Base-by-base conservation (phyloP, 2,329 filamentous ascomycete species). In the Fusarium camptoceras region DNA sequence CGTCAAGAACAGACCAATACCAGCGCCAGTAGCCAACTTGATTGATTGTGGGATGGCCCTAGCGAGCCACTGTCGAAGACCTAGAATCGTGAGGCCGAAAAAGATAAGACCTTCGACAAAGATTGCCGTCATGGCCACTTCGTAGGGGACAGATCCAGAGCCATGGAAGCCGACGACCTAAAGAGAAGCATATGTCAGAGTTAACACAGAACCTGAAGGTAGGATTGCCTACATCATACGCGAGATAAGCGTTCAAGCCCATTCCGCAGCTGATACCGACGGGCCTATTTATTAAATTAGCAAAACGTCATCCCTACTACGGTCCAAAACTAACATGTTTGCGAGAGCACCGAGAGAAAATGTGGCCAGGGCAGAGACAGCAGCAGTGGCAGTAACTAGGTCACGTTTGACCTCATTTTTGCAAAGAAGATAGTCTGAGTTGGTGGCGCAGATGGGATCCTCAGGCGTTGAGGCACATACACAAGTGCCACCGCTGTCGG, bases 41-140 rank as follows among this genome's bases (percentile, higher is more conserved):
- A 97, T 94, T 58, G 91, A 94, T 41, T 88, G 87, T 2, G 94
- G 94, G 68, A 97, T 94, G 44, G 92, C 90, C 70, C 93, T 89
- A 20, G 94, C 94, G 25, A 97, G 88, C 93, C 93, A 97, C 78
- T 97, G 94, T 15, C 94, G 91, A 82, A 97, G 86, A 39, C 94
- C 94, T 55, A 94, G 84, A 37, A 97, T 78, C 2, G 94, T 93
- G 41, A 97, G 86, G 3, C 83, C 92, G 53, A 97, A 88, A 81
- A 97, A 97, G 66, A 97, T 90, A 78, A 92, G 92, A 37, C 94
- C 94, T 79, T 97, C 94, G 16, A 96, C 91, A 77, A 97, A 97
- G 71, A 96, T 94, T 55, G 93, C 93, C 6, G 93, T 96, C 37
- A 97, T 82, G 34, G 94, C 94, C 42, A 94, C 86, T 55, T 87